Evolutionary conservation across 352 stramenopile genomes (phyloP).

Genomic region (Phytophthora sp.): DNA sequence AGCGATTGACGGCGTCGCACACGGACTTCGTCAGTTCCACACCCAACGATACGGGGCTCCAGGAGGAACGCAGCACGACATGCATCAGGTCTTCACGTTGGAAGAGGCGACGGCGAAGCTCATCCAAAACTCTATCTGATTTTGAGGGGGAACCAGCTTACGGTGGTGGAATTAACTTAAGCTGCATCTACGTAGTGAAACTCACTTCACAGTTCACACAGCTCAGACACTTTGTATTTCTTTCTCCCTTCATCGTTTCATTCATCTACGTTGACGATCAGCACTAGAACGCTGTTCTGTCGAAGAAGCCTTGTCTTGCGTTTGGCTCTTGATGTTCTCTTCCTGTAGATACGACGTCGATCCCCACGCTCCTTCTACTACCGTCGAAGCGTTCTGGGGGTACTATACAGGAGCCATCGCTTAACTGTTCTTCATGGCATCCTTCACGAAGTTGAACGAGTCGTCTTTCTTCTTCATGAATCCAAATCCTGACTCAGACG

Average conservation of each 20-base stretch:
- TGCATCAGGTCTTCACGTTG: not conserved
- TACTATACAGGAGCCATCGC: constrained; percentile 58
- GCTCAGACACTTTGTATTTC: constrained; percentile 34
- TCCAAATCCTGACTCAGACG: constrained; percentile 74
- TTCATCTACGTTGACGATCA: constrained; percentile 33
- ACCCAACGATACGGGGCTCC: constrained; percentile 12
- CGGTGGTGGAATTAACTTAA: too few relatives aligned
- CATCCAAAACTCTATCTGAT: not conserved
- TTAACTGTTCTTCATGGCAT: constrained; percentile 90
- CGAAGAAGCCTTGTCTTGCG: constrained; percentile 15
- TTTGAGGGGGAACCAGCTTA: too few relatives aligned
- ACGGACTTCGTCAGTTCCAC: constrained; percentile 26
- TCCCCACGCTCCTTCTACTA: constrained; percentile 35
- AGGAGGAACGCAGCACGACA: too few relatives aligned
- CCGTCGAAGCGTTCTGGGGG: constrained; percentile 34
- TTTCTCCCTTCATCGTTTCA: constrained; percentile 26
- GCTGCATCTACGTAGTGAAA: not conserved
- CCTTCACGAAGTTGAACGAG: constrained; percentile 91
- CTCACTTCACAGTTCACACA: too few relatives aligned
- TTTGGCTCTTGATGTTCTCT: constrained; percentile 21
- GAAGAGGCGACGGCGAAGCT: not conserved
- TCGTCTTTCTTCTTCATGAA: constrained; percentile 91
- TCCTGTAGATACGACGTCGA: constrained; percentile 33
- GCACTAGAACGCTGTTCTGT: constrained; percentile 13
- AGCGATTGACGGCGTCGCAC: constrained; percentile 16